Percentiles rank a stretch among this genome's conserved stretches.
phyloP scores from a whole-genome alignment of 108 stramenopile species.

The Skeletonema costatum region DNA sequence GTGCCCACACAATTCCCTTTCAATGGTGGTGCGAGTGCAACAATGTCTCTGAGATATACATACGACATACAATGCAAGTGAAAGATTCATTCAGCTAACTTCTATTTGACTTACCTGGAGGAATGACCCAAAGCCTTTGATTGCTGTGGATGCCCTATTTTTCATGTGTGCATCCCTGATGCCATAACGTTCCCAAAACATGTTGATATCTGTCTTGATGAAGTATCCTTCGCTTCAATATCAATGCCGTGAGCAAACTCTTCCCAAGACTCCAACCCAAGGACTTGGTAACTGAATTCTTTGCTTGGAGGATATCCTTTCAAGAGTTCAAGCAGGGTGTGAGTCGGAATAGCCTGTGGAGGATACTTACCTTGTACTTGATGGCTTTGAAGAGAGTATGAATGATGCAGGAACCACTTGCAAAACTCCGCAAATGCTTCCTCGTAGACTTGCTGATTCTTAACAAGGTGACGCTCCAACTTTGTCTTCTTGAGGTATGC shows the following conservation, averaged over 20 bases:
- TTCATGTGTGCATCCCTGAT: constrained; percentile 1
- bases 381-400: background rate
- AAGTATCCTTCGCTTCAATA: background rate
- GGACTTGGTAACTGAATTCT: background rate
- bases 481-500: background rate
- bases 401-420: background rate
- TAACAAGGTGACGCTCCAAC: background rate
- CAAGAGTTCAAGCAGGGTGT: background rate
- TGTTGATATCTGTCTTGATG: background rate
- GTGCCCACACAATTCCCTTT: background rate
- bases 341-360: background rate
- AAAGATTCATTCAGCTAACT: background rate
- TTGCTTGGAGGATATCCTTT: background rate
- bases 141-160: background rate
- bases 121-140: background rate
- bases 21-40: background rate
- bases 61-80: background rate
- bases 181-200: background rate
- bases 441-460: constrained; percentile 1
- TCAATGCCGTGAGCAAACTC: background rate
- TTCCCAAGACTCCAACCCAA: background rate
- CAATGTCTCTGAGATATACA: background rate
- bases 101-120: background rate
- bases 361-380: background rate
- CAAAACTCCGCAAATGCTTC: constrained; percentile 2